These are phyloP conservation scores for Pseudisothecium myosuroides DNA, from an alignment of 225 moss, liverwort and hornwort species.

Conservation along the genomic window DNA sequence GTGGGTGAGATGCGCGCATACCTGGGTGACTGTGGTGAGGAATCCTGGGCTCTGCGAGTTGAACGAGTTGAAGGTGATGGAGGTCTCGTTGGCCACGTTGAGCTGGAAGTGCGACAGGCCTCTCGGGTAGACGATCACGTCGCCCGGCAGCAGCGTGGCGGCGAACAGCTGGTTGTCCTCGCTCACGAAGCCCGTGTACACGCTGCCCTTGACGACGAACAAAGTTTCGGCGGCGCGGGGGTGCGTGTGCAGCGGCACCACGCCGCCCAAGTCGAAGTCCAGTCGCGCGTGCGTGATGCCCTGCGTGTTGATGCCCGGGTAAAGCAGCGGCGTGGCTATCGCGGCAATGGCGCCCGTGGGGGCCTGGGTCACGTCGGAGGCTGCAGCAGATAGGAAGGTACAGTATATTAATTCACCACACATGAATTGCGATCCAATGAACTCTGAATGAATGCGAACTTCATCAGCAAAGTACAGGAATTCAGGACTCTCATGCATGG, in stretches of 20 bases:
- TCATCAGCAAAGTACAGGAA: not conserved
- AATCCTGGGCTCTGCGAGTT: slow-evolving; percentile 9
- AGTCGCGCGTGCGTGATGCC: not conserved
- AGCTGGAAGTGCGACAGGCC: not conserved
- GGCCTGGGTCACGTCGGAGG: not conserved
- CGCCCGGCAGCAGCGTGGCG: not conserved
- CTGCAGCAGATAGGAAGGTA: not conserved
- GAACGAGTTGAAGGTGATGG: not conserved
- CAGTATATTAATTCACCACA: too few relatives aligned
- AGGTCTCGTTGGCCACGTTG: not conserved
- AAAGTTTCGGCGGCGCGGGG: not conserved
- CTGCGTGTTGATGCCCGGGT: not conserved
- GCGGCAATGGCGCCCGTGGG: not conserved
- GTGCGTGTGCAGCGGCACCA: not conserved
- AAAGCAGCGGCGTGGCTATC: not conserved
- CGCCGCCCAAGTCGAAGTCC: not conserved
- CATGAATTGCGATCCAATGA: not conserved
- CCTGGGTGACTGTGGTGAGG: not conserved
- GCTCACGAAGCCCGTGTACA: slow-evolving; percentile 12
- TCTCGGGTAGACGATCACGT: not conserved
- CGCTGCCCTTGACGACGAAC: slow-evolving; percentile 1
- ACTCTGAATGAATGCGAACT: not conserved
- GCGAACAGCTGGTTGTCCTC: slow-evolving; percentile 2
- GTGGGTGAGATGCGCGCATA: not conserved
- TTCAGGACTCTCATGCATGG: too few relatives aligned